A percentile compares a stretch with the other conserved stretches of the same genome.
These are phyloP conservation scores for Coprinopsis sp. DNA, from an alignment of 768 basidiomycete genomes.

Conservation along the genomic window DNA sequence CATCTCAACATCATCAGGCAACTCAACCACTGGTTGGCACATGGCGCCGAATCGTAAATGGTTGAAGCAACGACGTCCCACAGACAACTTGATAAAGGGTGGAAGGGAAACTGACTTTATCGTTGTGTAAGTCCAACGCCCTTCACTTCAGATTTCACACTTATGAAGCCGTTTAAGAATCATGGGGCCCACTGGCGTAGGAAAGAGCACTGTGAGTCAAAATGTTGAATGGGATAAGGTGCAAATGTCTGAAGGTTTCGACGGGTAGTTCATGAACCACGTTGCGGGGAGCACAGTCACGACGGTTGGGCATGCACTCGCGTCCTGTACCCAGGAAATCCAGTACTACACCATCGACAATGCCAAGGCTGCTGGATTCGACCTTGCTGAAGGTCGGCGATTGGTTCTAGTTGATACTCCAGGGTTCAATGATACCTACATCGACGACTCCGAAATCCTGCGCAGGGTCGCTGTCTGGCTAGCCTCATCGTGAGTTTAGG, in stretches of 20 bases:
- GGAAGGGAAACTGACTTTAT: background rate
- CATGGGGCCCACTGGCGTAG: conserved; percentile 3
- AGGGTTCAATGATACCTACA: conserved; percentile 4
- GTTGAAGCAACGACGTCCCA: background rate
- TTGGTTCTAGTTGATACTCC: conserved; percentile 1
- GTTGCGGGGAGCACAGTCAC: background rate
- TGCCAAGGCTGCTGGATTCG: too few species aligned
- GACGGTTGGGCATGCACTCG: background rate
- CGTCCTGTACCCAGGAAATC: background rate
- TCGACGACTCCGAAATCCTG: conserved; percentile 3
- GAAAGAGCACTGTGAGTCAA: background rate
- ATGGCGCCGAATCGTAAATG: too few species aligned
- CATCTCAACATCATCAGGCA: too few species aligned
- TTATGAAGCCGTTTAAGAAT: background rate
- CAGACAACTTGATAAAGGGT: background rate
- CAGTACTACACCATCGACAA: background rate
- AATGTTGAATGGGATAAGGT: background rate
- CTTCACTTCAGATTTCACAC: background rate
- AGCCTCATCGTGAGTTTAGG: background rate
- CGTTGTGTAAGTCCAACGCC: background rate
- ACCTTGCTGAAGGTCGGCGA: background rate
- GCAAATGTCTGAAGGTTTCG: too few species aligned
- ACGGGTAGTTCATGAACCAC: conserved; percentile 1
- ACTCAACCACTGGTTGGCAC: too few species aligned
- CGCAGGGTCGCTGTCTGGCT: conserved; percentile 1